A percentile compares a stretch with the other conserved stretches of the same genome.
Evolutionary conservation across 148 eudicot genomes (phyloP).

Genomic region (Linanthus parryae): DNA sequence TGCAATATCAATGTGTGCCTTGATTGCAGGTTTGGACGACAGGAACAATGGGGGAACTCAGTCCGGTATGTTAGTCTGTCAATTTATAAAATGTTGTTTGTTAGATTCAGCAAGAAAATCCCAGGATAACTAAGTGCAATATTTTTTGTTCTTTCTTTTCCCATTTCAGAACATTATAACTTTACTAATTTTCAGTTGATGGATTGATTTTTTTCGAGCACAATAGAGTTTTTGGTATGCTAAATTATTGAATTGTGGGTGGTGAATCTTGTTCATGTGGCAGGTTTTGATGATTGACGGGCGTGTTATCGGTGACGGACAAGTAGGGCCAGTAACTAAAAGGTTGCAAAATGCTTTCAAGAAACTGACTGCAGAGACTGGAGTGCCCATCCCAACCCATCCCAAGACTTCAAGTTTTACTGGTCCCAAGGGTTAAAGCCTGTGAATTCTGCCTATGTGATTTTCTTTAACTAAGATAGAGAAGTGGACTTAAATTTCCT

Average conservation of each 20-base stretch:
- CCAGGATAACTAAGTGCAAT: background rate
- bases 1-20: background rate
- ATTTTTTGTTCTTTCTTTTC: too few relatives aligned
- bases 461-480: too few relatives aligned
- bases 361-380: conserved; percentile 50
- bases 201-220: too few relatives aligned
- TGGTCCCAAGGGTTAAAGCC: too few relatives aligned
- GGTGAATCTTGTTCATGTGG: background rate
- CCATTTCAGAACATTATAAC: too few relatives aligned
- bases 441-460: too few relatives aligned
- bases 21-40: conserved; percentile 91
- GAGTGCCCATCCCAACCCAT: conserved; percentile 84
- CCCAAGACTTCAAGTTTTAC: conserved; percentile 23
- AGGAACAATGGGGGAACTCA: conserved; percentile 99
- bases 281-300: conserved; percentile 87
- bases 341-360: conserved; percentile 60
- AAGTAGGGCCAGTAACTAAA: conserved; percentile 75
- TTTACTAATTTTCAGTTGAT: too few relatives aligned
- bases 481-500: too few relatives aligned
- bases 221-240: background rate
- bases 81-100: background rate
- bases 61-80: conserved; percentile 57
- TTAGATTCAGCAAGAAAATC: background rate
- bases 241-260: background rate
- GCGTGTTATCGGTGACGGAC: conserved; percentile 70